Base-by-base conservation (phyloP, 2,329 filamentous ascomycete genomes). In the Leptographium galeiforme region DNA sequence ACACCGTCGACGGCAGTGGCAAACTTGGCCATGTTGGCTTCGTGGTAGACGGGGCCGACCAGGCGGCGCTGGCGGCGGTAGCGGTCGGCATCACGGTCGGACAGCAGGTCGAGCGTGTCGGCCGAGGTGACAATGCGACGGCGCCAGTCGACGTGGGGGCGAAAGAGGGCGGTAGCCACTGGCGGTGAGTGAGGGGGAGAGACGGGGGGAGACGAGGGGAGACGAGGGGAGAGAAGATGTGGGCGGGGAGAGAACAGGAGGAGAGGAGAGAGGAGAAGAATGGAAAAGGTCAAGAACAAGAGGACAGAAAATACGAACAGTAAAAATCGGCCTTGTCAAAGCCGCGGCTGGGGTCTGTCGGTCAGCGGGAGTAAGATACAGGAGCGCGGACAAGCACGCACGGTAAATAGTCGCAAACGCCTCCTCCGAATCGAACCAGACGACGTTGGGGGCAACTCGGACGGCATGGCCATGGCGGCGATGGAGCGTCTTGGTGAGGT, bases 291-390 rank as follows among this genome's bases (percentile, higher is more conserved):
- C 13, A 12, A 16, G 3, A 10, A 30, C 39, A 49, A 12, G 18
- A 2, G 14, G 25, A 49, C 14, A 8, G 19, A 13, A 19, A 25
- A 25, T 5, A 60, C 70, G 58, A 61, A 77, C 75, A 58, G 50
- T 78, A 78, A 45, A 78, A 78, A 14, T 74, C 70, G 0, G 73
- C 74, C 58, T 78, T 78, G 38, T 74, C 70, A 56, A 68, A 75
- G 1, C 72, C 72, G 41, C 66, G 74, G 0, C 70, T 69, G 8
- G 66, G 64, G n/a, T 68, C 75, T 78, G 52, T 11, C 18, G 6
- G 41, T 50, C 25, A 18, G 18, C 32, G 8, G 6, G 34, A 13
- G 6, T 6, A 16, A 36, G 4, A 18, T 3, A 14, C n/a, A 33
- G 11, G 6, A 16, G 13, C 10, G 8, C 8, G 7, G 33, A 12